A percentile compares a stretch with the other conserved stretches of the same genome.
phyloP scores from a whole-genome alignment of 2,329 filamentous ascomycete genomes.

The Colletotrichum lini region DNA sequence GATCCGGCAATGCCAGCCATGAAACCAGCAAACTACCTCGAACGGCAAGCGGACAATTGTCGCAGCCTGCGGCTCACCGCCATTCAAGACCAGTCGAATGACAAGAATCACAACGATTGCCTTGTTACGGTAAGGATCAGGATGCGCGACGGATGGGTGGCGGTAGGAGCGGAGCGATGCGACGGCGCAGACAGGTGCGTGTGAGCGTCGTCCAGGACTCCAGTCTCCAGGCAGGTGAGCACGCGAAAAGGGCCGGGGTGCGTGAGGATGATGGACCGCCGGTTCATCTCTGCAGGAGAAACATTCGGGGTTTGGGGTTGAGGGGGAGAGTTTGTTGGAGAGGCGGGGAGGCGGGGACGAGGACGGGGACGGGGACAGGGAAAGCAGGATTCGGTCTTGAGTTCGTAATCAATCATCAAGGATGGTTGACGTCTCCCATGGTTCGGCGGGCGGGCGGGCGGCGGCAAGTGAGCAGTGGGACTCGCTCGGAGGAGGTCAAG shows the following conservation, averaged over 20 bases:
- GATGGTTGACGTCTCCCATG: neutral
- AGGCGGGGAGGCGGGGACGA: constrained; percentile 13
- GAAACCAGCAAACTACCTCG: neutral
- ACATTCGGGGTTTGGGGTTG: constrained; percentile 33
- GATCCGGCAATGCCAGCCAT: neutral
- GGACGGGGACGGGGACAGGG: constrained; percentile 2
- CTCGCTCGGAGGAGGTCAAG: constrained; percentile 16
- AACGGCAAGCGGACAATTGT: constrained; percentile 10
- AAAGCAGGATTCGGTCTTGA: constrained; percentile 9
- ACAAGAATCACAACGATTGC: neutral
- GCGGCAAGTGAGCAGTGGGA: constrained; percentile 15
- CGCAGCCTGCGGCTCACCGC: constrained; percentile 31
- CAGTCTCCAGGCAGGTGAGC: constrained; percentile 4
- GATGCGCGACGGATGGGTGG: constrained; percentile 21
- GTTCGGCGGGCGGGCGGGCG: constrained; percentile 13
- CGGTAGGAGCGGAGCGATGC: constrained; percentile 24
- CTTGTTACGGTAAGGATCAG: constrained; percentile 19
- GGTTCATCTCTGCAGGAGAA: constrained; percentile 37
- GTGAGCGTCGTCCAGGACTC: neutral
- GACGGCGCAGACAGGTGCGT: constrained; percentile 8
- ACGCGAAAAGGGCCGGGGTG: constrained; percentile 36
- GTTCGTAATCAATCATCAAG: neutral
- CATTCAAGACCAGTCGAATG: constrained; percentile 7
- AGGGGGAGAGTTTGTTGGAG: constrained; percentile 28
- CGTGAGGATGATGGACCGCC: constrained; percentile 22